These are phyloP conservation scores for Aspergillus alliaceus DNA, from an alignment of 2,329 filamentous ascomycete species.

Conservation along the genomic window DNA sequence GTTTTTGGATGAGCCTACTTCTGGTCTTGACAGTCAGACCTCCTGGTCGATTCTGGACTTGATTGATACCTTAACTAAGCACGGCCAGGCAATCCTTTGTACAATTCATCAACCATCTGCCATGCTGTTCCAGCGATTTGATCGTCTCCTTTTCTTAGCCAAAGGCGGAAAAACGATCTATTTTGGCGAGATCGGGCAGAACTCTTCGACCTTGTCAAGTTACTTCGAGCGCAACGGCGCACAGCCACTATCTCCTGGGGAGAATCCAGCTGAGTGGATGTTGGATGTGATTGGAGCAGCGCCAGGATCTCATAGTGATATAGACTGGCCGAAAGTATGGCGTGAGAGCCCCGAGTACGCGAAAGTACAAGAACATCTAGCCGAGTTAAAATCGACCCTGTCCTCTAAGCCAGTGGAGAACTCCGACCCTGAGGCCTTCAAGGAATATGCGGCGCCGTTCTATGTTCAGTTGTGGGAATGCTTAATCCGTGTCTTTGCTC, in stretches of 20 bases:
- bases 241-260: slow-evolving; percentile 56
- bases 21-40: slow-evolving; percentile 87
- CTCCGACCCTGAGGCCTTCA: slow-evolving; percentile 58
- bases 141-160: slow-evolving; percentile 63
- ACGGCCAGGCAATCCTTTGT: slow-evolving; percentile 89
- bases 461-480: slow-evolving; percentile 65
- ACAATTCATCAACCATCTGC: slow-evolving; percentile 92
- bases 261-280: slow-evolving; percentile 77
- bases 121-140: slow-evolving; percentile 48
- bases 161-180: slow-evolving; percentile 67
- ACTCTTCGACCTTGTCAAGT: slow-evolving; percentile 55
- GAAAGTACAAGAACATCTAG: slow-evolving; percentile 57
- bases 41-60: slow-evolving; percentile 88
- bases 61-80: slow-evolving; percentile 83
- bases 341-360: slow-evolving; percentile 57
- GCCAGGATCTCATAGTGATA: slow-evolving; percentile 59
- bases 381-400: slow-evolving; percentile 47
- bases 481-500: slow-evolving; percentile 75
- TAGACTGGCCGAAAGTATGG: slow-evolving; percentile 66
- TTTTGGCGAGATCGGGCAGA: slow-evolving; percentile 64
- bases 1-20: slow-evolving; percentile 92
- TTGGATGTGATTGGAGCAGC: slow-evolving; percentile 59
- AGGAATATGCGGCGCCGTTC: slow-evolving; percentile 79
- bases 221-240: slow-evolving; percentile 68
- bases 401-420: slow-evolving; percentile 38